Percentiles rank a stretch among this genome's conserved stretches.
These are phyloP conservation scores for Zea luxurians DNA, from an alignment of 176 grass and related monocot species.

Conservation along the genomic window DNA sequence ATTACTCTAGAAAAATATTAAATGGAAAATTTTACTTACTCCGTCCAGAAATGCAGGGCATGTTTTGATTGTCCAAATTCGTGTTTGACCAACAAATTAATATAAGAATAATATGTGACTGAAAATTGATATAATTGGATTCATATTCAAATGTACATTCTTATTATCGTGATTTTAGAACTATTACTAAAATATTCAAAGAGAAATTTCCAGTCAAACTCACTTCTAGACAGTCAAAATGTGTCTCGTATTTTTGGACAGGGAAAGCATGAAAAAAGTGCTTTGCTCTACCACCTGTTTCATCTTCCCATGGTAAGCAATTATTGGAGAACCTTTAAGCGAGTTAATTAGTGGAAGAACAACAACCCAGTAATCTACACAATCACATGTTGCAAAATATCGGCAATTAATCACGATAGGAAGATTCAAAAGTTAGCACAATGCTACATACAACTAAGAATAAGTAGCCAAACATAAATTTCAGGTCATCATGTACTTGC, in stretches of 20 bases:
- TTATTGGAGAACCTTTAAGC: slow-evolving; percentile 73
- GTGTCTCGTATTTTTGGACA: not conserved
- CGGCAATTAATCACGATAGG: slow-evolving; percentile 40
- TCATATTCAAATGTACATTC: not conserved
- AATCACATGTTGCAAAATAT: slow-evolving; percentile 96
- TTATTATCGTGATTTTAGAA: not conserved
- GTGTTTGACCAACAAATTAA: too few species aligned
- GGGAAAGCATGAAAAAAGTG: not conserved
- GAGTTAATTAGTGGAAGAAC: slow-evolving; percentile 64
- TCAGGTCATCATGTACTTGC: too few species aligned
- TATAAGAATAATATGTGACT: too few species aligned
- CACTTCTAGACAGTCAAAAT: not conserved
- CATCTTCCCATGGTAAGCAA: slow-evolving; percentile 95
- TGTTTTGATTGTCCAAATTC: too few species aligned
- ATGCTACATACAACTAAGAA: too few species aligned
- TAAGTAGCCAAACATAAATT: too few species aligned
- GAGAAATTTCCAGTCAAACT: not conserved
- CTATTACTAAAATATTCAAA: not conserved
- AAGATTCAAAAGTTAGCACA: too few species aligned
- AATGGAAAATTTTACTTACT: too few species aligned
- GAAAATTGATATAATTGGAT: too few species aligned
- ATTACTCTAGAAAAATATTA: too few species aligned
- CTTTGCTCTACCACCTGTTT: slow-evolving; percentile 62
- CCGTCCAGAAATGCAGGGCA: too few species aligned
- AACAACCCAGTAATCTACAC: slow-evolving; percentile 91